A percentile compares a stretch with the other conserved stretches of the same genome.
Conservation (phyloP, 345 rosid genomes). For the Brassica juncea region DNA sequence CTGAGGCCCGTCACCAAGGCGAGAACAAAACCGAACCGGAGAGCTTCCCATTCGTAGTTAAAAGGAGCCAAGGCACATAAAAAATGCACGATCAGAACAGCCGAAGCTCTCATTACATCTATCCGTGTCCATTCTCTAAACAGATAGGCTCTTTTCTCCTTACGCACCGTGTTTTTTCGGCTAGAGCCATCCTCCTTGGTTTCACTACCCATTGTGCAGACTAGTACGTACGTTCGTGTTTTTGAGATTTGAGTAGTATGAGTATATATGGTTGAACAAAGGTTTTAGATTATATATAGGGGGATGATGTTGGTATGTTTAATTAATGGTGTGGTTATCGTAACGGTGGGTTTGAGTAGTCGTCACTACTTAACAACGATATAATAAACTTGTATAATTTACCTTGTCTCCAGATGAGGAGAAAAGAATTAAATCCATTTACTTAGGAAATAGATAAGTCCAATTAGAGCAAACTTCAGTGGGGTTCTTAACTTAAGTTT, state of each 20-base stretch:
- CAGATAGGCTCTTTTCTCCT: slow-evolving; percentile 16
- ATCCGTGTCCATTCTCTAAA: slow-evolving; percentile 32
- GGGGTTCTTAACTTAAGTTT: not conserved
- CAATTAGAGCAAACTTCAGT: not conserved
- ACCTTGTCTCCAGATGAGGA: slow-evolving; percentile 12
- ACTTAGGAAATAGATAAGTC: not conserved
- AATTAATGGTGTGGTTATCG: slow-evolving; percentile 25
- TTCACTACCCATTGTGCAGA: slow-evolving; percentile 25
- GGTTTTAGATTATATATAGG: not conserved
- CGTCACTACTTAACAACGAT: slow-evolving; percentile 27
- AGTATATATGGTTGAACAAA: slow-evolving; percentile 9
- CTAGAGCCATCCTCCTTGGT: slow-evolving; percentile 24
- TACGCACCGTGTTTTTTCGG: slow-evolving; percentile 6
- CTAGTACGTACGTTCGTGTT: not conserved
- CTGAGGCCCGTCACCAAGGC: slow-evolving; percentile 19
- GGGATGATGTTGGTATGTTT: not conserved
- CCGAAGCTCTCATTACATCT: slow-evolving; percentile 30
- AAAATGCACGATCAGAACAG: slow-evolving; percentile 32
- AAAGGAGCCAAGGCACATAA: slow-evolving; percentile 36
- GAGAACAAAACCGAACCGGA: slow-evolving; percentile 15
- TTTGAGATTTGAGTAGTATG: slow-evolving; percentile 13
- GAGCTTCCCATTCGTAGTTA: slow-evolving; percentile 38
- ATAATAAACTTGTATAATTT: slow-evolving; percentile 17
- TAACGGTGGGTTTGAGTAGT: slow-evolving; percentile 31
- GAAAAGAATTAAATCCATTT: not conserved